Conservation (phyloP, 768 basidiomycete species). For the Rhodosporidiobolus sp. region DNA sequence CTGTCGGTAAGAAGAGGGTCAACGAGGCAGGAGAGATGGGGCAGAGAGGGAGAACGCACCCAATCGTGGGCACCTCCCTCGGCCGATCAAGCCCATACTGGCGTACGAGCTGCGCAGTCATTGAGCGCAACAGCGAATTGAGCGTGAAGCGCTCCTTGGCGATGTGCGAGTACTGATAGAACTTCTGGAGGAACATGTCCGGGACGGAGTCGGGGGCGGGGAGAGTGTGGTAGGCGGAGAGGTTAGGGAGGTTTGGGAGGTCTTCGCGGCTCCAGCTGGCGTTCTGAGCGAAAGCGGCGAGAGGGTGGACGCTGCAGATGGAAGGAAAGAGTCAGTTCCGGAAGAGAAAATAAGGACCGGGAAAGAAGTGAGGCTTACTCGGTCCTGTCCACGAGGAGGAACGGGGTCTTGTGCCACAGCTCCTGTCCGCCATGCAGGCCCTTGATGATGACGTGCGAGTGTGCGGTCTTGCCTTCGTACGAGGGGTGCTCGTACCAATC, state of each 20-base stretch:
- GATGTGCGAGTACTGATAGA: constrained; percentile 11
- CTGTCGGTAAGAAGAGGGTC: neutral
- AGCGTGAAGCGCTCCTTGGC: constrained; percentile 10
- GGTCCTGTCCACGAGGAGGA: neutral
- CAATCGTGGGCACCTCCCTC: neutral
- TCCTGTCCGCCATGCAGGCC: neutral
- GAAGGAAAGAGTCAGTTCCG: neutral
- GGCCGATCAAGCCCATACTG: neutral
- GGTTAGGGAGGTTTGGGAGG: constrained; percentile 15
- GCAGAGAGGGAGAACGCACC: neutral
- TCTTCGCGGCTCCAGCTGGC: neutral
- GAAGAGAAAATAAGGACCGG: neutral
- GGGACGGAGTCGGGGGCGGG: constrained; percentile 7
- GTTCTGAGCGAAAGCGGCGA: neutral
- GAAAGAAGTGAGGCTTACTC: constrained; percentile 9
- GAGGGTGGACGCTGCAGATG: neutral
- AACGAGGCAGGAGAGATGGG: neutral
- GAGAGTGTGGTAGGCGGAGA: constrained; percentile 9
- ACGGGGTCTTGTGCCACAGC: neutral
- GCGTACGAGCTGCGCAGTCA: neutral
- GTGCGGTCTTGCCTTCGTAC: neutral
- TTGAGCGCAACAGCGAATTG: neutral
- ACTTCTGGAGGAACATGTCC: neutral
- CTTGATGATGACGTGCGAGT: neutral
- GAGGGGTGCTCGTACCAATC: neutral